Evolutionary conservation across 371 early-diverging fungal species (phyloP).

Genomic region (Blakeslea trispora): DNA sequence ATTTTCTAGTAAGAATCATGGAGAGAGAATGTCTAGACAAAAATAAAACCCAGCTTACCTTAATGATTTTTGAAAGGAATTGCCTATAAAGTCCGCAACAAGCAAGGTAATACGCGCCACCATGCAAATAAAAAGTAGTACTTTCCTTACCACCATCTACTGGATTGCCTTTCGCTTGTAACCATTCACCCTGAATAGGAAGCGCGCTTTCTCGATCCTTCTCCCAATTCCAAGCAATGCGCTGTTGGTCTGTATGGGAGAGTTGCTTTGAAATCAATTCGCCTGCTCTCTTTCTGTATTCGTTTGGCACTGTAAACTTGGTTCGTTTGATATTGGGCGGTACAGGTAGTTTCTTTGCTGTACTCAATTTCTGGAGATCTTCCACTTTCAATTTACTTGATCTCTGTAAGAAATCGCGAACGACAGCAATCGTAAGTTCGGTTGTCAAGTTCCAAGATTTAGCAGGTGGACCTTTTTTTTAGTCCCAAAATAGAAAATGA

Average conservation of each 20-base stretch:
- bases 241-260: slow-evolving; percentile 23
- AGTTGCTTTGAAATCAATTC: slow-evolving; percentile 21
- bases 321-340: slow-evolving; percentile 25
- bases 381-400: slow-evolving; percentile 39
- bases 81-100: slow-evolving; percentile 50
- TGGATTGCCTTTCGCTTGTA: slow-evolving; percentile 24
- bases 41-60: slow-evolving; percentile 25
- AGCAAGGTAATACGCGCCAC: slow-evolving; percentile 70
- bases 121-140: slow-evolving; percentile 64
- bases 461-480: slow-evolving; percentile 36
- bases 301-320: slow-evolving; percentile 29
- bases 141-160: slow-evolving; percentile 23
- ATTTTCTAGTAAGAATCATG: no score
- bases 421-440: slow-evolving; percentile 35
- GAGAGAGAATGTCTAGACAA: neutral
- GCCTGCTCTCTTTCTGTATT: slow-evolving; percentile 35
- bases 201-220: slow-evolving; percentile 22
- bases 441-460: slow-evolving; percentile 41
- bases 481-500: neutral
- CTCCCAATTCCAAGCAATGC: slow-evolving; percentile 48
- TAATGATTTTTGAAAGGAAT: slow-evolving; percentile 41
- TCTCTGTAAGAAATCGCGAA: slow-evolving; percentile 33
- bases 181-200: slow-evolving; percentile 44
- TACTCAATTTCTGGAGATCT: slow-evolving; percentile 37
- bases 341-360: slow-evolving; percentile 27